A percentile compares a stretch with the other conserved stretches of the same genome.
These are phyloP conservation scores for Linnemannia hyalina DNA, from an alignment of 192 early-diverging fungal species.

Conservation along the genomic window DNA sequence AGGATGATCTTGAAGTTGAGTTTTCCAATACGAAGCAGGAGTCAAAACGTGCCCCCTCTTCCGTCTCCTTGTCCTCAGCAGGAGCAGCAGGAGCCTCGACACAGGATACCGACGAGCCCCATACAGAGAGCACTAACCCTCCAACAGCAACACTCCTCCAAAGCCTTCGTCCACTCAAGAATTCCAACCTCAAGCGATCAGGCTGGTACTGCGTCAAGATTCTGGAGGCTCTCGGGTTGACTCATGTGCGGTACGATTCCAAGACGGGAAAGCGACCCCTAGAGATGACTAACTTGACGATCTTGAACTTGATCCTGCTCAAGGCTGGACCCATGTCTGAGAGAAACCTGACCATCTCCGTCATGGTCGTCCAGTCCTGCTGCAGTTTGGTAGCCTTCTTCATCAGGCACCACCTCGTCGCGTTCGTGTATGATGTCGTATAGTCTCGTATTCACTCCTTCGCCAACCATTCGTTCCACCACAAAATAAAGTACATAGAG, in stretches of 20 bases:
- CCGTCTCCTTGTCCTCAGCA: conserved; percentile 4
- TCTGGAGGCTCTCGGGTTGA: conserved; percentile 64
- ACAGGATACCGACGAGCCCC: not conserved
- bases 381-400: conserved; percentile 81
- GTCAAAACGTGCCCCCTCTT: conserved; percentile 2
- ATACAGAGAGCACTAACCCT: not conserved
- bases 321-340: conserved; percentile 83
- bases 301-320: conserved; percentile 93
- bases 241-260: conserved; percentile 65
- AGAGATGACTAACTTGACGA: conserved; percentile 90
- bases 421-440: conserved; percentile 79
- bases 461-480: not conserved
- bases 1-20: conserved; percentile 17
- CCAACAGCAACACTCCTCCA: not conserved
- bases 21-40: conserved; percentile 11
- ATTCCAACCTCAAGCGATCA: conserved; percentile 2
- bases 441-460: not conserved
- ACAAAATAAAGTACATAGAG: conserved; percentile 1
- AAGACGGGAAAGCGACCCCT: conserved; percentile 59
- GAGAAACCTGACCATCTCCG: conserved; percentile 63
- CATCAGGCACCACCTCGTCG: conserved; percentile 85
- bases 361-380: conserved; percentile 78
- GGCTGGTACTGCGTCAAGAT: conserved; percentile 69
- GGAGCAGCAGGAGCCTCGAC: not conserved
- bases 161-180: not conserved